A percentile compares a stretch with the other conserved stretches of the same genome.
These are phyloP conservation scores for Platismatia glauca DNA, from an alignment of 495 filamentous ascomycete genomes.

Conservation along the genomic window DNA sequence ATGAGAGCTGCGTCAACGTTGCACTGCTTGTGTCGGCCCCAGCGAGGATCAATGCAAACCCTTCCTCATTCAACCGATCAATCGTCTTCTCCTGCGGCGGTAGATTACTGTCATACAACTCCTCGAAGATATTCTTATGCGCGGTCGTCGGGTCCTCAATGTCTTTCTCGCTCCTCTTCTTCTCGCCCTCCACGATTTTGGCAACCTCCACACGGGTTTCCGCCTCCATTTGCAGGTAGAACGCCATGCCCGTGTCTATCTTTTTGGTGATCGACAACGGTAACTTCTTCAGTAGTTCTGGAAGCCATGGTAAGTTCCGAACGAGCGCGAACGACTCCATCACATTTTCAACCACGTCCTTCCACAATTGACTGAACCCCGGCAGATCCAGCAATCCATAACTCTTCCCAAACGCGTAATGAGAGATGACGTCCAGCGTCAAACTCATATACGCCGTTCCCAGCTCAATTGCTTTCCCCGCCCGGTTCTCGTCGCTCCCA, in stretches of 20 bases:
- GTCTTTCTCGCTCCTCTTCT: neutral
- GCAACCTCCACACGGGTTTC: neutral
- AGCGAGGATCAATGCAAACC: slow-evolving; percentile 36
- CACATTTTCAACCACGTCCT: neutral
- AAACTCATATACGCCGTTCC: slow-evolving; percentile 32
- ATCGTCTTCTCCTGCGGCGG: slow-evolving; percentile 22
- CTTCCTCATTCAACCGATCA: slow-evolving; percentile 36
- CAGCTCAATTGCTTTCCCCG: slow-evolving; percentile 26
- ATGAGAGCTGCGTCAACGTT: slow-evolving; percentile 32
- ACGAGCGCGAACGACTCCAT: slow-evolving; percentile 23
- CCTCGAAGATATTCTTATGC: slow-evolving; percentile 18
- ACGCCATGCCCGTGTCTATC: neutral
- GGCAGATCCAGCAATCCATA: slow-evolving; percentile 25
- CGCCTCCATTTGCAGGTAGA: slow-evolving; percentile 6
- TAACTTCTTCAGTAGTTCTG: slow-evolving; percentile 2
- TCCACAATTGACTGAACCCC: slow-evolving; percentile 14
- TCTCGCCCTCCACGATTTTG: slow-evolving; percentile 5
- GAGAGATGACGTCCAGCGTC: slow-evolving; percentile 37
- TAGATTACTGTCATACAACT: slow-evolving; percentile 19
- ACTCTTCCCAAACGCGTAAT: slow-evolving; percentile 37
- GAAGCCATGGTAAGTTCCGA: slow-evolving; percentile 13
- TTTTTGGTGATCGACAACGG: slow-evolving; percentile 5
- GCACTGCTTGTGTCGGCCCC: slow-evolving; percentile 40
- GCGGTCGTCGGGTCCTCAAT: slow-evolving; percentile 5
- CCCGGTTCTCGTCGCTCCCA: neutral